Conservation (phyloP, 768 basidiomycete species). For the Postia placenta region DNA sequence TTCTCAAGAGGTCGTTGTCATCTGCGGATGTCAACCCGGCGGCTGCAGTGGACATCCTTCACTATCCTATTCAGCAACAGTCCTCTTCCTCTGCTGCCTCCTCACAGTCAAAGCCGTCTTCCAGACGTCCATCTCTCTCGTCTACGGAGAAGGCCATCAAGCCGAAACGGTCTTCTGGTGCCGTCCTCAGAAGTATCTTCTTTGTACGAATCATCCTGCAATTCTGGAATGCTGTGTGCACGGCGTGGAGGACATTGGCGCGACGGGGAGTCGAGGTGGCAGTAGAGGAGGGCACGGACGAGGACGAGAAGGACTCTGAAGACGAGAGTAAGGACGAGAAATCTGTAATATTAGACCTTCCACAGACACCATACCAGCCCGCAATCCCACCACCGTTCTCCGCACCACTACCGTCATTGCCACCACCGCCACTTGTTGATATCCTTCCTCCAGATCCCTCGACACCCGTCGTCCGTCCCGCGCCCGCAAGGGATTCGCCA, state of each 20-base stretch:
- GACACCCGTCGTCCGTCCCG: neutral
- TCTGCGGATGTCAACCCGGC: slow-evolving; percentile 43
- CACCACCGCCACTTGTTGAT: slow-evolving; percentile 16
- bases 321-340: slow-evolving; percentile 29
- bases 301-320: slow-evolving; percentile 29
- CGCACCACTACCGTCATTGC: slow-evolving; percentile 4
- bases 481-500: neutral
- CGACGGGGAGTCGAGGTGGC: slow-evolving; percentile 17
- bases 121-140: slow-evolving; percentile 21
- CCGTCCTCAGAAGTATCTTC: slow-evolving; percentile 45
- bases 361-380: slow-evolving; percentile 18
- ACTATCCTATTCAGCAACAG: slow-evolving; percentile 1
- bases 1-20: slow-evolving; percentile 56
- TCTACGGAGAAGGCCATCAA: slow-evolving; percentile 19
- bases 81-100: slow-evolving; percentile 5
- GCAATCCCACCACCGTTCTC: slow-evolving; percentile 23
- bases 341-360: slow-evolving; percentile 19
- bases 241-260: slow-evolving; percentile 48
- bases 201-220: slow-evolving; percentile 64
- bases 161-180: slow-evolving; percentile 9
- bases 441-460: slow-evolving; percentile 10
- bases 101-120: slow-evolving; percentile 10
- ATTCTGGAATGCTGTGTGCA: slow-evolving; percentile 64
- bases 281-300: slow-evolving; percentile 24
- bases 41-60: neutral